Base-by-base conservation (phyloP, 1,139 yeast species). In the Pichia sp. region DNA sequence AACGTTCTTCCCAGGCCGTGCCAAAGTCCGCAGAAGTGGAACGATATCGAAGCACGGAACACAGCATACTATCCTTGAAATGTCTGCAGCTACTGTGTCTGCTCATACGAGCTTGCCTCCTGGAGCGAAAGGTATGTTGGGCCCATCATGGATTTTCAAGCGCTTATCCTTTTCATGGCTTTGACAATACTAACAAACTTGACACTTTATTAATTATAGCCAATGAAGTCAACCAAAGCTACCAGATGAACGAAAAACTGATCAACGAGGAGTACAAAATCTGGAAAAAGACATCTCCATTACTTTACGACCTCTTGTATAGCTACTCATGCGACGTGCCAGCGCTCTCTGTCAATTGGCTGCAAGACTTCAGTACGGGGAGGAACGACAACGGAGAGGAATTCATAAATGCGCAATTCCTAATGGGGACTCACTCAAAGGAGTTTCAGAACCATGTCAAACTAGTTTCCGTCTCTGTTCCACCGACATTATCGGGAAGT, bases 211-310 rank as follows among this genome's bases (percentile, higher is more conserved):
- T 44, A 40, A 3, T 3, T 25, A 34, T 22, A 53, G 56, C 43
- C 36, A 46, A 44, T 39, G 63, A 60, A 18, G 51, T 62, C 44
- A 62, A 56, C 41, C 57, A 60, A 41, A 78, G 73, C 54, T 78
- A 75, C 61, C 83, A 78, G 61, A 66, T 70, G 53, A 71, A 71
- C 51, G 84, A 79, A 59, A 79, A 78, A 60, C 63, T 79, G 22
- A 70, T 74, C 56, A 80, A 80, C 58, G 85, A 80, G 66, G 96
- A 88, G 69, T 90, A 83, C 74, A 87, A 90, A 64, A 87, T 87
- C 53, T 93, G 99, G 99, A 91, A 91, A 69, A 93, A 93, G 66
- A 84, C 96, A 12, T 87, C 93, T n/a, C 96, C 96, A 16, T 76
- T 89, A 59, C 73, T 93, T 49, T 93, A 93, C 70, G 88, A 88